Base-by-base conservation (phyloP, 805 yeast genomes). In the Candida qinlingensis region DNA sequence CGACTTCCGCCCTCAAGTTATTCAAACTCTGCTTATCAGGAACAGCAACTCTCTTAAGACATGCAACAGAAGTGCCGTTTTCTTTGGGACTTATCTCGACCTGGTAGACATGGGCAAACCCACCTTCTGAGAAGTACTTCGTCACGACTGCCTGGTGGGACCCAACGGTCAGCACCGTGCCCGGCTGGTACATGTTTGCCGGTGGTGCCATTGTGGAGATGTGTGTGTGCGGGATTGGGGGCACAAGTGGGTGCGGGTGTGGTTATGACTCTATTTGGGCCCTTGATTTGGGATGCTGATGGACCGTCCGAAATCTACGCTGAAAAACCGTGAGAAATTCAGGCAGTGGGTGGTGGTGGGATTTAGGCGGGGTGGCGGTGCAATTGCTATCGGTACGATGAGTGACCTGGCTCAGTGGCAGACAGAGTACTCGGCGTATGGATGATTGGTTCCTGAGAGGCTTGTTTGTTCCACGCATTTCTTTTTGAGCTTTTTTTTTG, bases 31-130 rank as follows among this genome's bases (percentile, higher is more conserved):
- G 78, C 66, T 94, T 94, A 63, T 85, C 89, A 4, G 97, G 97
- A 4, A 94, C 99, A 33, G 84, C 84, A n/a, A 94, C 98, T 54
- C 99, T 77, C 67, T 94, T 94, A 59, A 94, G 73, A 64, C 98
- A 94, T 5, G 92, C 97, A 10, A 74, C 65, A 47, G 66, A 67
- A 44, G 74, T 65, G 19, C 79, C 80, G 12, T 76, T 72, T 54
- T 73, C 79, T 4, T 78, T 72, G 6, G 90, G 90, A 29, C 76
- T 73, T 19, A 86, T 80, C 42, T 76, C 76, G 52, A 90, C 92
- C 13, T 85, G 78, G 65, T 94, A 94, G 5, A 94, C 97, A 64
- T 87, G 96, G 9, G 99, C 98, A 73, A 88, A 94, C 11, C 99
- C 99, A 67, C 94, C 98, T 60, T 85, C 85, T 6, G 96, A 85